Evolutionary conservation across 169 alveolate genomes (phyloP), one percentile per base, ranked within the genome.

Genomic region (Babesia ovata): DNA sequence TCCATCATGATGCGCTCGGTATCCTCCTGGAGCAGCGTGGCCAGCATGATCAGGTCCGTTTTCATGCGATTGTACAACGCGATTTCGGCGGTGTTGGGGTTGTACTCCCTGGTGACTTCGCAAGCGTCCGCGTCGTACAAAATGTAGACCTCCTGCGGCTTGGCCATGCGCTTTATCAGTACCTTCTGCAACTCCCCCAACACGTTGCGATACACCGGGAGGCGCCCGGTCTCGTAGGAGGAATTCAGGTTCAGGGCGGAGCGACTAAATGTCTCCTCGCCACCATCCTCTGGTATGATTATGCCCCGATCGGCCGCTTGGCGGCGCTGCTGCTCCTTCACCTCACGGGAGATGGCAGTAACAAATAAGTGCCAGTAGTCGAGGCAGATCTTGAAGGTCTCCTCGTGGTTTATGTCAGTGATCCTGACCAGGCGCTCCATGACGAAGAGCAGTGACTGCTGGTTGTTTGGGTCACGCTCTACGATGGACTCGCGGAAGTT

Each of bases 331-430:
- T 88, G 79, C 56, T 86, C 88, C 70, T 85, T 82, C 33, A 91
- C 84, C 61, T 92, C 96, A n/a, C 91, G 90, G 29, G 88, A 86
- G 28, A 95, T 70, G 42, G 88, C 83, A 52, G 87, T 93, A 0
- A 98, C 93, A 79, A 98, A 94, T 56, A 91, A 85, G 60, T 94
- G 96, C 99, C 99, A 98, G 87, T 95, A 97, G 75, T 98, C 99
- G 56, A 95, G 87, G 57, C 99, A 96, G 19, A 96, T 97, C 74
- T 97, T 96, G 84, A 97, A 98, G 19, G 98, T 95, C 62, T 97
- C 99, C 59, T 98, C 99, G 88, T 95, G 97, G 70, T 84, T 90
- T 49, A 85, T 84, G 60, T 86, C 87, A 0, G 94, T 84, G 39
- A 90, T 71, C 69, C 54, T 60, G 26, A 86, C 87, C 50, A 90